phyloP scores from a whole-genome alignment of 306 rosid species.

The Acacia melanoxylon region DNA sequence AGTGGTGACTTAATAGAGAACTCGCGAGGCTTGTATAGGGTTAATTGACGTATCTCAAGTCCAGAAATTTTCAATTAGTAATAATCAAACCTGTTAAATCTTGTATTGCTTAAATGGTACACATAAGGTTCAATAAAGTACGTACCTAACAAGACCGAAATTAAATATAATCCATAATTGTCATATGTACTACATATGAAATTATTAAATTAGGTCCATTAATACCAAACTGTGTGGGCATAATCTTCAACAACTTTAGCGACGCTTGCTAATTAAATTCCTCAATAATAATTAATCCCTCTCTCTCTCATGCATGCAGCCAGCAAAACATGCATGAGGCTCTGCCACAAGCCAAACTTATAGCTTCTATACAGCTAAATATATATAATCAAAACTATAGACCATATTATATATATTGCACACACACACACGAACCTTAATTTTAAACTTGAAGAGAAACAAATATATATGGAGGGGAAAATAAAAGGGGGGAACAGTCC shows the following conservation, averaged over 20 bases:
- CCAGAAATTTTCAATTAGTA: neutral
- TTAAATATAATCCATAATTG: neutral
- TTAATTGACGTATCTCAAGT: neutral
- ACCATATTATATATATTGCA: neutral
- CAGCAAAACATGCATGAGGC: slow-evolving; percentile 10
- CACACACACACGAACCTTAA: too few relatives aligned
- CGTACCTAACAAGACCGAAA: neutral
- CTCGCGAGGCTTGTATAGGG: neutral
- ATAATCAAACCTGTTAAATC: neutral
- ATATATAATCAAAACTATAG: neutral
- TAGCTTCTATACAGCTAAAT: neutral
- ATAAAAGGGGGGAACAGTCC: neutral
- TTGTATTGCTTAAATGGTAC: too few relatives aligned
- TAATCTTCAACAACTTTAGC: neutral
- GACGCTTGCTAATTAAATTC: neutral
- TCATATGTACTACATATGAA: neutral
- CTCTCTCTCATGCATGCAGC: slow-evolving; percentile 9
- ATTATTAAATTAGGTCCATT: neutral
- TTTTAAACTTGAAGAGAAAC: neutral
- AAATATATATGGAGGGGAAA: neutral
- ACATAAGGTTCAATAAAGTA: neutral
- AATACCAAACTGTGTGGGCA: neutral
- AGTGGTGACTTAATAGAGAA: neutral
- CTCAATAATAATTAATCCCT: neutral
- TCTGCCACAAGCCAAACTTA: neutral